Percentiles rank a stretch among this genome's conserved stretches.
phyloP scores from a whole-genome alignment of 306 rosid genomes.

The Lagenaria siceraria region DNA sequence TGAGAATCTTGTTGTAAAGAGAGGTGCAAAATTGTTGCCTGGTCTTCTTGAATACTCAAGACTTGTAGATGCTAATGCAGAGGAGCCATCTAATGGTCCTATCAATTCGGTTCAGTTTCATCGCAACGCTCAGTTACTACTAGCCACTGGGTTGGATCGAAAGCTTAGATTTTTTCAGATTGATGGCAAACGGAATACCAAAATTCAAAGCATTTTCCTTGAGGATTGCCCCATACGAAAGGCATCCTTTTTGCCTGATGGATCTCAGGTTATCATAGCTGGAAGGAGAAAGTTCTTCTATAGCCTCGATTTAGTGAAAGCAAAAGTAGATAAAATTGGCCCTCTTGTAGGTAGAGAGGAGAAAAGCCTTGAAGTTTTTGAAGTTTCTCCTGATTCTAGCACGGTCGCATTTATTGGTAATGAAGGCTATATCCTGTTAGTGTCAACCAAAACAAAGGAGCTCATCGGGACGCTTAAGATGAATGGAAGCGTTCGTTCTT shows the following conservation, averaged over 20 bases:
- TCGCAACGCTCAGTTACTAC: slow-evolving; percentile 69
- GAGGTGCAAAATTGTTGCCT: slow-evolving; percentile 50
- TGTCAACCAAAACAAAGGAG: slow-evolving; percentile 73
- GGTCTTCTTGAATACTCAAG: slow-evolving; percentile 60
- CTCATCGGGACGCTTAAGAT: slow-evolving; percentile 76
- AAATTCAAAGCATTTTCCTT: slow-evolving; percentile 71
- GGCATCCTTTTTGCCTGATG: slow-evolving; percentile 81
- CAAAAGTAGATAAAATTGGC: slow-evolving; percentile 61
- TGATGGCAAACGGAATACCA: slow-evolving; percentile 80
- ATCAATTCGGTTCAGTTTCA: slow-evolving; percentile 80
- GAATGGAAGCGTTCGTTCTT: slow-evolving; percentile 73
- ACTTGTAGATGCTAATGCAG: slow-evolving; percentile 63
- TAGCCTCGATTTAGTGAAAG: slow-evolving; percentile 69
- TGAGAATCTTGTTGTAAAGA: slow-evolving; percentile 66
- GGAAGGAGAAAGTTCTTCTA: slow-evolving; percentile 85
- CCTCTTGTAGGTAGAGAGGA: slow-evolving; percentile 93
- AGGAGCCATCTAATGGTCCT: slow-evolving; percentile 58
- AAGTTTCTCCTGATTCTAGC: slow-evolving; percentile 78
- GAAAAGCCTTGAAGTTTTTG: slow-evolving; percentile 80
- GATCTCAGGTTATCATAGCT: slow-evolving; percentile 70
- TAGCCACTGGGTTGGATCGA: slow-evolving; percentile 68
- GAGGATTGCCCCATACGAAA: slow-evolving; percentile 67
- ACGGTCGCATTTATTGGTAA: slow-evolving; percentile 70
- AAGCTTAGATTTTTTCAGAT: slow-evolving; percentile 73
- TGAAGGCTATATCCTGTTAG: slow-evolving; percentile 86